Base-by-base conservation (phyloP, 2,329 filamentous ascomycete species). In the Septoria petroselini region DNA sequence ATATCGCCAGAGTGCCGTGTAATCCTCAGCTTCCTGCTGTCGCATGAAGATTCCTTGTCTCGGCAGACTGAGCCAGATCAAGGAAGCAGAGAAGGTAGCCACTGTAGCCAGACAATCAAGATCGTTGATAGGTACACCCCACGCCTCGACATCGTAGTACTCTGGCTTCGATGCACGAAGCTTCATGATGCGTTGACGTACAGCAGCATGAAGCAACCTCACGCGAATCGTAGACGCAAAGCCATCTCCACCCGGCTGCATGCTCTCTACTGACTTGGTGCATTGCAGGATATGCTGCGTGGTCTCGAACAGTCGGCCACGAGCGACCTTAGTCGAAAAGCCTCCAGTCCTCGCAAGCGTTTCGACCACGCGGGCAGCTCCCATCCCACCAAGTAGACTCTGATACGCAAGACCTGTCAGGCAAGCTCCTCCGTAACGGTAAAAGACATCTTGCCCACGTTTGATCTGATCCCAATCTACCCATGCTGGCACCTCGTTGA, bases 391-490 rank as follows among this genome's bases (percentile, higher is more conserved):
- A 2, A 88, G 71, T 0, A 87, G 70, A 4, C 80, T 83, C 57
- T 85, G 77, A 62, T 83, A 86, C 7, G 81, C 78, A 39, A 84
- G 76, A 37, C 69, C 81, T 6, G 82, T 85, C 15, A 89, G 68
- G 17, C 79, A 78, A 1, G 84, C 80, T 0, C 81, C 82, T 14
- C 81, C 85, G 66, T 90, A 91, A 29, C 86, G 80, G 66, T 88
- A 90, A 62, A 90, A 88, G 0, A 89, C 79, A 58, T 86, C 80
- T 64, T 91, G 86, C 0, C 86, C 87, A 61, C 86, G 75, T 52
- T 77, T 73, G 48, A 91, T 84, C 63, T 89, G 85, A 1, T 78
- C 77, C 86, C 85, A 91, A 64, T 90, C 81, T 2, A 91, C 86
- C 86, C 86, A 91, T 7, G 18, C 35, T 6, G 35, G 35, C 17